Base-by-base conservation (phyloP, 1,284 basidiomycete species). In the Calocybe gambosa region DNA sequence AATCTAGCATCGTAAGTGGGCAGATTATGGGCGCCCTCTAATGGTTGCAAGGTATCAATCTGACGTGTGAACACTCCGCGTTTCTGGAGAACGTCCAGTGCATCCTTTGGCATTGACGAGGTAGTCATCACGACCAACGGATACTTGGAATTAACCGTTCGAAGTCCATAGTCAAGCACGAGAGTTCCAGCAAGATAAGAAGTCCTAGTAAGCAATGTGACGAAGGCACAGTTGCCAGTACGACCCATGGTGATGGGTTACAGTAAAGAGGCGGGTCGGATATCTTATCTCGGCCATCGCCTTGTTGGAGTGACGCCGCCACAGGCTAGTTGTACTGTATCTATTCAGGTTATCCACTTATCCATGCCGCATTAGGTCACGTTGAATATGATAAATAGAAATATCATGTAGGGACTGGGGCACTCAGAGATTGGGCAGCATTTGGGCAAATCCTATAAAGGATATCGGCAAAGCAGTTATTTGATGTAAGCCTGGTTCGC, bases 121-220 rank as follows among this genome's bases (percentile, higher is more conserved):
- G 91, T 91, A 42, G 79, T 77, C 80, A 94, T 89, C 31, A 87
- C 85, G 45, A 95, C 74, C 28, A 96, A 73, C 2, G 90, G 85
- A 64, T 92, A 93, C 50, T 71, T 71, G 7, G 90, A 85, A 16
- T 70, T 63, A 15, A 83, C 81, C 15, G 74, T 62, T 28, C 72
- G 70, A 43, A 95, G 72, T 29, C 80, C 80, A 50, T 83, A 67
- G 51, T 88, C 73, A 19, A 95, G 68, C 8, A 91, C 85, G 23
- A 95, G 73, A 20, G 79, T 70, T 1, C 85, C 88, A 31, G 87
- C 71, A 13, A 95, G 72, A 62, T 95, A 96, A 1, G 66, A 63
- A 8, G 54, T 52, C 44, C 64, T 66, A n/a, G 70, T 73, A 54
- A 72, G 65, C 43, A 74, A 54, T 35, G 71, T 73, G 26, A 66